Base-by-base conservation (phyloP, 1,139 yeast species). In the Yamadazyma triangularis region DNA sequence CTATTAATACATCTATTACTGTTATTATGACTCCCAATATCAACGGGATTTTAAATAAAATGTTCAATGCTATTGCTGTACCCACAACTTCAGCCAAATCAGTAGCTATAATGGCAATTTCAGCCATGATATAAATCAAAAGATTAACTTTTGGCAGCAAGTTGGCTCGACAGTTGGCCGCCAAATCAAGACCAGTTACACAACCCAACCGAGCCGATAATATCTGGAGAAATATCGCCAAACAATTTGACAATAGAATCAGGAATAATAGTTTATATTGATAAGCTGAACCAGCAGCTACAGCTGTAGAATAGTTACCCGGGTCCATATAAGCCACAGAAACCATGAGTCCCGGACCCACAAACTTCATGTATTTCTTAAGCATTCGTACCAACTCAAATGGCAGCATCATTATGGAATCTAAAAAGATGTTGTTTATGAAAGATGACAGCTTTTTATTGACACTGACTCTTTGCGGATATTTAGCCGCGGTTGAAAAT, bases 251-350 rank as follows among this genome's bases (percentile, higher is more conserved):
- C 18, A 89, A 57, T 32, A 88, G 69, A 8, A 91, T 77, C 33
- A 87, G 79, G 52, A 91, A 91, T 18, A 91, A 61, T 34, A 91
- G 68, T 45, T 84, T 80, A 59, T 86, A 91, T 53, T 84, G 79
- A 57, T 81, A 89, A 29, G 83, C 80, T 11, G 95, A 88, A 33
- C 96, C 96, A 14, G 93, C 94, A 4, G 96, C 82, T 19, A 91
- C 96, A 23, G 94, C 91, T 2, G 97, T 87, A 20, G 96, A 82
- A 58, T 89, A 91, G 59, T 91, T 91, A 2, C 98, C 98, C 1
- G 98, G 97, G 50, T 91, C 98, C 84, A 91, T 86, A 51, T 89
- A 91, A 0, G 97, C 95, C 31, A 91, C 97, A 14, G 93, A 77
- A 18, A 91, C 94, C 91, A 89, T 80, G 28, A 89, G 70, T 1